Conservation (phyloP, 2,329 filamentous ascomycete genomes). For the Ophiostoma australiae region DNA sequence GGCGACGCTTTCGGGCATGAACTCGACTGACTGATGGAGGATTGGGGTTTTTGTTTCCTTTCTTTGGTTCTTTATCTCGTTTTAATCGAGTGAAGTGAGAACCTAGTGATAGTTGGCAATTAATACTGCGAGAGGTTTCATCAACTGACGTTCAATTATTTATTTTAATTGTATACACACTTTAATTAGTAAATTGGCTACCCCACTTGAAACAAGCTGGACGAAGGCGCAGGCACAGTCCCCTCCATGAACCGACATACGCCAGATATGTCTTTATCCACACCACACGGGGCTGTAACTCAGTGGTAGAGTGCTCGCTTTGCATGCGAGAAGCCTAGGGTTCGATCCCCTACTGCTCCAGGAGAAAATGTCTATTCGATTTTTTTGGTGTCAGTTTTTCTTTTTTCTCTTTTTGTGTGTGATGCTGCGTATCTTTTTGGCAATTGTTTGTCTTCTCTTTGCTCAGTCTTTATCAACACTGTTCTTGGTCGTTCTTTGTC, state of each 20-base stretch:
- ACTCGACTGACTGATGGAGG: no score
- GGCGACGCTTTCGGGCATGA: no score
- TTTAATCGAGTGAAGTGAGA: no score
- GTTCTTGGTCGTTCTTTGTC: background rate
- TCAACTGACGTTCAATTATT: background rate
- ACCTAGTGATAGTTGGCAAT: no score
- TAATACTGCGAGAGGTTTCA: no score
- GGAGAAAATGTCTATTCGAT: background rate
- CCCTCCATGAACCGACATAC: background rate
- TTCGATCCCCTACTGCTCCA: constrained; percentile 12
- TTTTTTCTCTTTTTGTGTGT: background rate
- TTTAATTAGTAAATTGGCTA: background rate
- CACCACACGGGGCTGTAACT: constrained; percentile 10
- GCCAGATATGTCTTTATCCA: background rate
- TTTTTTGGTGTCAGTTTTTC: background rate
- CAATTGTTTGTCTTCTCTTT: background rate
- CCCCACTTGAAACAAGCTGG: background rate
- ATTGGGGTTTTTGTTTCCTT: no score
- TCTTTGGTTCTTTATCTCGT: no score
- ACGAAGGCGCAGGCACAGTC: background rate
- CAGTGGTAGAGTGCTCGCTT: constrained; percentile 10
- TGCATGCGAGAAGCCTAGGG: constrained; percentile 2
- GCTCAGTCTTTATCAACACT: background rate
- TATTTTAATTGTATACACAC: background rate
- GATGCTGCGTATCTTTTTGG: background rate